A percentile compares a stretch with the other conserved stretches of the same genome.
phyloP scores from a whole-genome alignment of 768 basidiomycete species.

The Rhodocollybia butyracea region DNA sequence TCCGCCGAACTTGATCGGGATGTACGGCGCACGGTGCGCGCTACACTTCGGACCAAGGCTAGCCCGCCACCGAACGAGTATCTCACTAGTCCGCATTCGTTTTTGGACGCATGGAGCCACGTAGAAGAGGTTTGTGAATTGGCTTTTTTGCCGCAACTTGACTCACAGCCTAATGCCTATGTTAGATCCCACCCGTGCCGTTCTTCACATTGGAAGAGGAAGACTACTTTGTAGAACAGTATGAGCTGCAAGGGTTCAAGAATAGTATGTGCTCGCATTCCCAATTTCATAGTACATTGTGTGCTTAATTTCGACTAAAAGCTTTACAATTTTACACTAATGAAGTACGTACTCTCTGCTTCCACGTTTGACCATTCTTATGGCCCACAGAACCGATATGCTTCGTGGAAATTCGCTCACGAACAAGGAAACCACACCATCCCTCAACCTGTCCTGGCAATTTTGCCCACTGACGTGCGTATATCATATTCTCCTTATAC shows the following conservation, averaged over 20 bases:
- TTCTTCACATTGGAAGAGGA: slow-evolving; percentile 63
- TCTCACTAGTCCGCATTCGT: slow-evolving; percentile 46
- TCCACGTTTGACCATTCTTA: background rate
- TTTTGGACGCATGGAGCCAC: slow-evolving; percentile 49
- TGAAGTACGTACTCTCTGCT: slow-evolving; percentile 32
- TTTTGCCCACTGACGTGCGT: slow-evolving; percentile 36
- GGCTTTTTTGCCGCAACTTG: too few relatives aligned
- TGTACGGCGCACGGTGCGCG: slow-evolving; percentile 54
- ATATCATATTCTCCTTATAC: background rate
- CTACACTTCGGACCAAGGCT: slow-evolving; percentile 46
- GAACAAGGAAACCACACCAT: slow-evolving; percentile 45
- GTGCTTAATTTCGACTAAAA: slow-evolving; percentile 25
- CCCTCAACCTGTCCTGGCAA: slow-evolving; percentile 38
- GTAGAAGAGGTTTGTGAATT: slow-evolving; percentile 34
- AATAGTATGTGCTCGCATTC: slow-evolving; percentile 44
- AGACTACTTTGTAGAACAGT: slow-evolving; percentile 68
- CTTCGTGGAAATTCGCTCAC: slow-evolving; percentile 36
- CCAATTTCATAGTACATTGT: background rate
- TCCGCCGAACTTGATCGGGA: slow-evolving; percentile 52
- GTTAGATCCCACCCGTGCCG: slow-evolving; percentile 58
- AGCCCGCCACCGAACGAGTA: slow-evolving; percentile 57
- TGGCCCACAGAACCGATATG: slow-evolving; percentile 34
- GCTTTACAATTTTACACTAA: slow-evolving; percentile 66
- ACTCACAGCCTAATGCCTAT: too few relatives aligned
- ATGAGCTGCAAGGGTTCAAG: slow-evolving; percentile 51